These are phyloP conservation scores for Russula abietina DNA, from an alignment of 768 basidiomycete genomes.

Conservation along the genomic window DNA sequence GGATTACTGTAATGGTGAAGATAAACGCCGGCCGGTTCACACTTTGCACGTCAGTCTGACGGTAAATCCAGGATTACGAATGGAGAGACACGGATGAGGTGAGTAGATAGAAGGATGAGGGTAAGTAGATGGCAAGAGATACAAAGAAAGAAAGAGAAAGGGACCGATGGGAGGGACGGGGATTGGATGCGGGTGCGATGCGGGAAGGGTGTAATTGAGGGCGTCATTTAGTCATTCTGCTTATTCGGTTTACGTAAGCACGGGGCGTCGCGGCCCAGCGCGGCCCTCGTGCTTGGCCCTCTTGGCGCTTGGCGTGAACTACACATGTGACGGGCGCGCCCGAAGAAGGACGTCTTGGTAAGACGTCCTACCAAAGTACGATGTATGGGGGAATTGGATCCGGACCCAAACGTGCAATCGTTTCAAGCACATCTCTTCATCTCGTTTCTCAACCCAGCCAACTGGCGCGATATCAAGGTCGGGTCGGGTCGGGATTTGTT, in stretches of 20 bases:
- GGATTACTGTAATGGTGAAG: background rate
- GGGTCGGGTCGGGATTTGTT: too few species aligned
- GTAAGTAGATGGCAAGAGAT: slow-evolving; percentile 1
- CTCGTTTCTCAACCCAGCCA: too few species aligned
- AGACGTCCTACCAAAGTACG: too few species aligned
- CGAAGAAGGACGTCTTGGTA: too few species aligned
- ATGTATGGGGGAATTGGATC: too few species aligned
- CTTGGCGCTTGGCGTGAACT: too few species aligned
- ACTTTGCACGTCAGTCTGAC: background rate
- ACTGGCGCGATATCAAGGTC: too few species aligned
- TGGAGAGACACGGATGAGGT: background rate
- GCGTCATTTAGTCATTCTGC: background rate
- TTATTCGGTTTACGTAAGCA: slow-evolving; percentile 1
- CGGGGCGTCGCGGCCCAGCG: background rate
- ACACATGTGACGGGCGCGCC: too few species aligned
- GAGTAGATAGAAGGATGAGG: background rate
- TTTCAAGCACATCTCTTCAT: too few species aligned
- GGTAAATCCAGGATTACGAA: background rate
- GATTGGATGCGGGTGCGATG: background rate
- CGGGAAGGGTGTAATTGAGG: background rate
- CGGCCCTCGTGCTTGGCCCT: too few species aligned
- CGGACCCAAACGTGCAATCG: too few species aligned
- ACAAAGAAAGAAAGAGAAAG: background rate
- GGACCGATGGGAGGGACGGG: background rate
- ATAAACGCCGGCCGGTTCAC: background rate